These are phyloP conservation scores for Pluteus cervinus DNA, from an alignment of 768 basidiomycete species.

Conservation along the genomic window DNA sequence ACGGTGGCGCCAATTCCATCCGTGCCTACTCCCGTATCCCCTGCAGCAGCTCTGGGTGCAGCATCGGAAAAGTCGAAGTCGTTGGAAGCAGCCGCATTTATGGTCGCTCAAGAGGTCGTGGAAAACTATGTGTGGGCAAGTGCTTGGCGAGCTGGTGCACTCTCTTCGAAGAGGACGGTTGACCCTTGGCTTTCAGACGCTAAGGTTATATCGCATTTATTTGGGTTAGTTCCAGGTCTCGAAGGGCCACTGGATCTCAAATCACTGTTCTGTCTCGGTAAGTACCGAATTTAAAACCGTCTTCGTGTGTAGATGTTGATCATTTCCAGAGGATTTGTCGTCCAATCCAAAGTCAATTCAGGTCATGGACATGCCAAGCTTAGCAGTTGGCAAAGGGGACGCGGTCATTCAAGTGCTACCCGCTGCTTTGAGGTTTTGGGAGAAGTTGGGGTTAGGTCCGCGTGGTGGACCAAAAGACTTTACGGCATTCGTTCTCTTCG, in stretches of 20 bases:
- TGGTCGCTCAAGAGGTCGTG: slow-evolving; percentile 62
- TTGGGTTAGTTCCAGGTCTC: slow-evolving; percentile 31
- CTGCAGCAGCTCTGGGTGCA: slow-evolving; percentile 62
- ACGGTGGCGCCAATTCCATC: slow-evolving; percentile 29
- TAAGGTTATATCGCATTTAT: slow-evolving; percentile 32
- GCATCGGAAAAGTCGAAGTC: slow-evolving; percentile 61
- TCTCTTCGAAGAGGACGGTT: slow-evolving; percentile 15
- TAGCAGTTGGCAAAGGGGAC: slow-evolving; percentile 64
- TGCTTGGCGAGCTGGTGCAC: slow-evolving; percentile 47
- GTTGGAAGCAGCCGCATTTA: slow-evolving; percentile 60
- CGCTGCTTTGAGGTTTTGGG: slow-evolving; percentile 77
- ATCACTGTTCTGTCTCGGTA: slow-evolving; percentile 37
- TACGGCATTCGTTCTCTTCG: slow-evolving; percentile 61
- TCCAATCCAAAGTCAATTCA: slow-evolving; percentile 9
- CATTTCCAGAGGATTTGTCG: slow-evolving; percentile 2
- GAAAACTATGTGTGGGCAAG: slow-evolving; percentile 69
- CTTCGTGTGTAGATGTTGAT: slow-evolving; percentile 1
- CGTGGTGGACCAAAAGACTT: slow-evolving; percentile 68
- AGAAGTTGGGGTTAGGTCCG: slow-evolving; percentile 73
- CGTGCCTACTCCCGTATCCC: slow-evolving; percentile 82
- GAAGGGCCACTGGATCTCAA: slow-evolving; percentile 36
- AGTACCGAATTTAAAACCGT: slow-evolving; percentile 7
- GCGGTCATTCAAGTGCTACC: slow-evolving; percentile 65
- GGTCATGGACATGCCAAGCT: slow-evolving; percentile 45
- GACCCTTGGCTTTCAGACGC: slow-evolving; percentile 61